These are phyloP conservation scores for Physocladia obscura DNA, from an alignment of 192 early-diverging fungal species.

Conservation along the genomic window DNA sequence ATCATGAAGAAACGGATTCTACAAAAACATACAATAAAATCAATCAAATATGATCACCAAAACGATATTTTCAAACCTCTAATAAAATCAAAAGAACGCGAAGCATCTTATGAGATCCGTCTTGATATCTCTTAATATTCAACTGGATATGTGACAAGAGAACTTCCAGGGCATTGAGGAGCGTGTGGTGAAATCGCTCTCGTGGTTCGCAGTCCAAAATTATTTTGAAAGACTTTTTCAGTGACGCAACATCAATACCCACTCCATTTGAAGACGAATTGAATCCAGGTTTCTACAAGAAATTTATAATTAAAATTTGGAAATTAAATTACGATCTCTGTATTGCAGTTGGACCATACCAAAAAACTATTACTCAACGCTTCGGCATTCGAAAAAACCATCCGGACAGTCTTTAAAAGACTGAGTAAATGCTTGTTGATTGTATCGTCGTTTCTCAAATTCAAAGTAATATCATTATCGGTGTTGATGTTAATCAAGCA, in stretches of 20 bases:
- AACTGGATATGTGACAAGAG: slow-evolving; percentile 52
- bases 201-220: slow-evolving; percentile 33
- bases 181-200: slow-evolving; percentile 37
- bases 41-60: not conserved
- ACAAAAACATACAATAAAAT: not conserved
- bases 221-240: slow-evolving; percentile 35
- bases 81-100: slow-evolving; percentile 36
- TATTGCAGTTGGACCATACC: slow-evolving; percentile 1
- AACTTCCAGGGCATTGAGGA: slow-evolving; percentile 58
- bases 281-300: slow-evolving; percentile 14
- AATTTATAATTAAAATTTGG: not conserved
- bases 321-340: not conserved
- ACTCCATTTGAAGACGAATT: slow-evolving; percentile 12
- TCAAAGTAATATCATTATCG: not conserved
- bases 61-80: slow-evolving; percentile 30
- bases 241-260: slow-evolving; percentile 34
- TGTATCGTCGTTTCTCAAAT: not conserved
- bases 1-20: slow-evolving; percentile 59
- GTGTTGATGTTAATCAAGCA: not conserved
- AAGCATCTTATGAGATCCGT: slow-evolving; percentile 23
- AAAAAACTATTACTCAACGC: slow-evolving; percentile 46
- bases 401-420: slow-evolving; percentile 38
- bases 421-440: slow-evolving; percentile 16
- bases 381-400: slow-evolving; percentile 42
- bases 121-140: slow-evolving; percentile 39